Evolutionary conservation across 75 land plant species (phyloP), one percentile per base, ranked within the genome.

Genomic region (Pinus taeda): DNA sequence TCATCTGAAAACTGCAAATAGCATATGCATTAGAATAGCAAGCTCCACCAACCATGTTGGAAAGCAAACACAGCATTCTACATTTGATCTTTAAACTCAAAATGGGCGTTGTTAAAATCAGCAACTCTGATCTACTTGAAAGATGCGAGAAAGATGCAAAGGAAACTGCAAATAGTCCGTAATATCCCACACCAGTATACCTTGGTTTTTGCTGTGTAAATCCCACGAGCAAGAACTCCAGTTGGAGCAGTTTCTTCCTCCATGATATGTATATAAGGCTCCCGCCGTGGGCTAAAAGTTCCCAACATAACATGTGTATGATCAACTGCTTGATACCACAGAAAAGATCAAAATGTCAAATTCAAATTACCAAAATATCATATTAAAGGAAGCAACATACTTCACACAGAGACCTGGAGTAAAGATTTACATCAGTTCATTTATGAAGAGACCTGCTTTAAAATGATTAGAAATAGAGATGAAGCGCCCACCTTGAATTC

Each of bases 1-100:
- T 83, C 86, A 36, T 85, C 87, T 17, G 83, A 20, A 76, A 85
- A 85, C 82, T 82, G 83, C 59, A 79, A 15, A 58, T n/a, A 14
- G 49, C 11, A 59, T 15, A 42, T 77, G 49, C 18, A 42, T 73
- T 55, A 72, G 57, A 3, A 67, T 3, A 53, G n/a, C 18, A 17
- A 8, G 39, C 55, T 53, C 26, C 1, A 14, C 26, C n/a, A 60
- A 73, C 76, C 57, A 77, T 70, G 20, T 15, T 13, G 30, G 14
- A 24, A 37, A 0, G 1, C 5, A 20, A 26, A 17, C 15, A 13
- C 33, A 59, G 59, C 11, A 14, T 22, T 21, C 15, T 62, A 22
- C n/a, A 42, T 24, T 18, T 61, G 39, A 1, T 63, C 18, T 29
- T 22, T 1, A 29, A 64, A 62, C 42, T 77, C 18, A 59, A 33